Conservation (phyloP, 306 rosid species). For the Hippophae tibetana region DNA sequence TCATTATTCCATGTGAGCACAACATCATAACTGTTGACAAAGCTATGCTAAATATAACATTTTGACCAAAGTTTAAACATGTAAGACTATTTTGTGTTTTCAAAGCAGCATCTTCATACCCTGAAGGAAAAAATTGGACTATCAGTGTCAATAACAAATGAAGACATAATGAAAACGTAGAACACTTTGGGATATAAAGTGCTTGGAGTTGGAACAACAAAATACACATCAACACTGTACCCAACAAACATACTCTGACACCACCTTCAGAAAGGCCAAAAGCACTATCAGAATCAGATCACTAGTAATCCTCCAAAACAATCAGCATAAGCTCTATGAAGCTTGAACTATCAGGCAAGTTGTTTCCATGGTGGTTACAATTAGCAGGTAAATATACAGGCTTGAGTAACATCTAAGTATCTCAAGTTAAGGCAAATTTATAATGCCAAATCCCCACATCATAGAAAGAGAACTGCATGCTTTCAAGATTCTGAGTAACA, state of each 20-base stretch:
- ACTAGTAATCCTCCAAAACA: too few species aligned
- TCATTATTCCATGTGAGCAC: constrained; percentile 77
- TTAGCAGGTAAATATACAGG: too few species aligned
- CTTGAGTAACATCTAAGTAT: too few species aligned
- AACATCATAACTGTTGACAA: constrained; percentile 94
- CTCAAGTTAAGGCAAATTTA: too few species aligned
- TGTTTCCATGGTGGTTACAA: too few species aligned
- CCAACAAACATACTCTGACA: background rate
- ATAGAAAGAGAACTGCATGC: too few species aligned
- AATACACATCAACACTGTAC: background rate
- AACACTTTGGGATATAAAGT: too few species aligned
- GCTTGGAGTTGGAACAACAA: background rate
- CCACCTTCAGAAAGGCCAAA: background rate
- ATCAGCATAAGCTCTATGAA: too few species aligned
- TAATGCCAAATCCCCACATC: too few species aligned
- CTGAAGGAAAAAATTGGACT: constrained; percentile 20
- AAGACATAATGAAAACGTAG: background rate
- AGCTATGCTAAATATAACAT: constrained; percentile 81
- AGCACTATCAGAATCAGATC: too few species aligned
- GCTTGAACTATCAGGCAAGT: too few species aligned
- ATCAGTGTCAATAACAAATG: constrained; percentile 23
- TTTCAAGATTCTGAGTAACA: too few species aligned
- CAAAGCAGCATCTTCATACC: constrained; percentile 90
- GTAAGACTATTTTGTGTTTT: constrained; percentile 92
- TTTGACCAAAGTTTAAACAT: constrained; percentile 84